Evolutionary conservation across 2,329 filamentous ascomycete genomes (phyloP).

Genomic region (Saccharata proteae): DNA sequence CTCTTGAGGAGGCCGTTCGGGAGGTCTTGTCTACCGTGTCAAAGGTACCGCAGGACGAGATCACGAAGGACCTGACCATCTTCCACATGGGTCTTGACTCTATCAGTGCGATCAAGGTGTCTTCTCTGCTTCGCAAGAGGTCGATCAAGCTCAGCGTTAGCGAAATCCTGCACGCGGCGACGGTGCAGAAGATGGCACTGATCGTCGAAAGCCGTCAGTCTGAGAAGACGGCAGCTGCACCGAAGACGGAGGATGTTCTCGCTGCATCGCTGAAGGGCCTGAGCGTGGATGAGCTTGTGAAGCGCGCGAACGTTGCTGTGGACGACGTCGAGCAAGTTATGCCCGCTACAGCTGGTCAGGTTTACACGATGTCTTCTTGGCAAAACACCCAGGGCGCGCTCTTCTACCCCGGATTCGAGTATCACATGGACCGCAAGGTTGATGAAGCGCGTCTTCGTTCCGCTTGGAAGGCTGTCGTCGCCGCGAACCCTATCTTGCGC

Average conservation of each 20-base stretch:
- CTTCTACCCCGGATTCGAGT: constrained; percentile 65
- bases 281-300: constrained; percentile 32
- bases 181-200: constrained; percentile 51
- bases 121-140: constrained; percentile 53
- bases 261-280: constrained; percentile 16
- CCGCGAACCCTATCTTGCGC: constrained; percentile 51
- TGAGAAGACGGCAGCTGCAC: background rate
- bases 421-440: constrained; percentile 35
- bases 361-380: constrained; percentile 71
- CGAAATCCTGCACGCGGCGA: constrained; percentile 56
- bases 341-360: constrained; percentile 64
- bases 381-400: constrained; percentile 51
- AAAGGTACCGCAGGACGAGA: constrained; percentile 43
- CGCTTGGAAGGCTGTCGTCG: constrained; percentile 52
- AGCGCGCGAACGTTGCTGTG: constrained; percentile 27
- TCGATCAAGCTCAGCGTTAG: constrained; percentile 55
- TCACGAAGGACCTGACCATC: constrained; percentile 51
- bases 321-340: constrained; percentile 44
- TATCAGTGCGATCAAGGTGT: constrained; percentile 79
- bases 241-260: constrained; percentile 6
- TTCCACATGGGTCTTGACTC: constrained; percentile 86
- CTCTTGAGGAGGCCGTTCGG: constrained; percentile 29
- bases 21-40: constrained; percentile 45
- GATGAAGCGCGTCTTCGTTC: constrained; percentile 31
- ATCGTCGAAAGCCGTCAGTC: constrained; percentile 14